Base-by-base conservation (phyloP, 129 eudicot species). In the Silybum marianum region DNA sequence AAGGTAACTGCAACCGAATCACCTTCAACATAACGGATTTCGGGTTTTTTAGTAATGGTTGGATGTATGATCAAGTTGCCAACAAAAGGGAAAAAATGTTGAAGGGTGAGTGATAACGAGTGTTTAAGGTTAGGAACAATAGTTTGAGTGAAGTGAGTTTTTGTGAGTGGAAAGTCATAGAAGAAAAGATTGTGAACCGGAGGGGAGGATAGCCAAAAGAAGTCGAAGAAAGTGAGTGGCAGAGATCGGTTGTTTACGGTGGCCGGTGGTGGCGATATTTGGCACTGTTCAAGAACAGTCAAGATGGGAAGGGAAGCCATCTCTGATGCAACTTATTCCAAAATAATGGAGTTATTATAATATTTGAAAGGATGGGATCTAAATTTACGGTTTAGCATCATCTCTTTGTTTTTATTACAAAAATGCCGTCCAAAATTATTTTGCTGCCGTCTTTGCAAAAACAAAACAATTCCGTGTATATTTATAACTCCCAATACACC, bases 171-270 rank as follows among this genome's bases (percentile, higher is more conserved):
- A 24, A 63, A 14, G 1, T 84, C 71, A 36, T 80, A 89, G 69
- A 89, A 89, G 77, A 84, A 80, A 24, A 89, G 76, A 12, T 86
- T 84, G 54, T 86, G 86, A 34, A 76, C 14, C 3, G 92, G 90
- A 9, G 86, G 46, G 30, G 66, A 68, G 39, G 7, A 36, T 14
- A 89, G 81, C 90, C 90, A 89, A 0, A 86, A 32, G 38, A 86
- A 26, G 82, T 89, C 92, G 54, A 86, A 71, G 30, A 69, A 78
- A 1, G 86, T 84, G 60, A 88, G 86, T 0, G 92, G 88, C 2
- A 86, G 81, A 21, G 80, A n/a, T 2, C 48, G 25, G 5, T 80
- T 24, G 9, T 32, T 51, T 0, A 80, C 71, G n/a, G 80, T 69
- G 16, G 72, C 76, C 9, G 88, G 70, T 6, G 86, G 84, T 9